Conservation (phyloP, 176 grass and related monocot species). For the Dendrocalamus sinicus region DNA sequence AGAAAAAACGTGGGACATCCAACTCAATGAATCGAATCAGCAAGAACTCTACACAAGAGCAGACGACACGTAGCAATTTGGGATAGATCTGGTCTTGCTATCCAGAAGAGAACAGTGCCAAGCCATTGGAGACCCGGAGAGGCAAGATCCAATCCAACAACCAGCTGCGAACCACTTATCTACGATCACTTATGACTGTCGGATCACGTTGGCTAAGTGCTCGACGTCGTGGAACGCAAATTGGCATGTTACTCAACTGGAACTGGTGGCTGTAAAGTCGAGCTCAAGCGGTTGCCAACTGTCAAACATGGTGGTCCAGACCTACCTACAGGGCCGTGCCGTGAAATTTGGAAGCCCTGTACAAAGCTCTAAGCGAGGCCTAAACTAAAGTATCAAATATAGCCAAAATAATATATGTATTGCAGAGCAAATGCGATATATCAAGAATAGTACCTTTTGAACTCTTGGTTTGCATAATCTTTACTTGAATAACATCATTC, state of each 20-base stretch:
- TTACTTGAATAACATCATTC: no score
- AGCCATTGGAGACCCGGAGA: background rate
- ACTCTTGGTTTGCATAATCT: no score
- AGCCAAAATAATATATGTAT: no score
- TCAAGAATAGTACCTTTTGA: no score
- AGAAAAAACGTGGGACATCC: background rate
- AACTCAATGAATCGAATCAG: background rate
- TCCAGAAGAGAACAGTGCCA: no score
- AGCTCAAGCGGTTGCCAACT: no score
- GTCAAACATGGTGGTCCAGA: background rate
- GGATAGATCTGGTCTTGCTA: background rate
- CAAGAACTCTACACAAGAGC: background rate
- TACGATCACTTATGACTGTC: conserved; percentile 35
- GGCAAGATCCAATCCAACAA: conserved; percentile 14
- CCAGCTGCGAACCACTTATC: conserved; percentile 32
- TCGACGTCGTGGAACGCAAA: conserved; percentile 3
- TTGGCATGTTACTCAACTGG: background rate
- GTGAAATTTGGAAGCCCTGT: no score
- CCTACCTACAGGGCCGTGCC: background rate
- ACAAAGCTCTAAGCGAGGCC: no score
- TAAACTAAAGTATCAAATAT: no score
- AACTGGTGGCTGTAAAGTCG: background rate
- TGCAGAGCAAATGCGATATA: no score
- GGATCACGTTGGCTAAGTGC: conserved; percentile 2
- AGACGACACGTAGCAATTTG: background rate